Percentiles rank a stretch among this genome's conserved stretches.
Evolutionary conservation across 345 rosid genomes (phyloP).

Genomic region (Euphorbia lathyris): DNA sequence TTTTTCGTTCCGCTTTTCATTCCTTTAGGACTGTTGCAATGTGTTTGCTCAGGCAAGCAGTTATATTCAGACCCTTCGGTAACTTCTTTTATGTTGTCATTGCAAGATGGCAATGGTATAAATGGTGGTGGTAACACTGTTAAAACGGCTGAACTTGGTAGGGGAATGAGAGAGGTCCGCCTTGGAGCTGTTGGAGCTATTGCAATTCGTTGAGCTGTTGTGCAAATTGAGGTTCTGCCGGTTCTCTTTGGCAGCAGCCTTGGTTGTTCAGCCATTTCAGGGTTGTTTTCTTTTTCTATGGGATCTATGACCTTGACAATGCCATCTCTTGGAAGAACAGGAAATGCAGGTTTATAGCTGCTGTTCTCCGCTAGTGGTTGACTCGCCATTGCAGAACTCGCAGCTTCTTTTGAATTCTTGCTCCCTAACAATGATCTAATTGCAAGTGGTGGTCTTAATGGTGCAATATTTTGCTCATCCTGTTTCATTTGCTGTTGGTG

Average conservation of each 20-base stretch:
- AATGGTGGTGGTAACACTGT: conserved; percentile 24
- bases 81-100: conserved; percentile 34
- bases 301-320: conserved; percentile 39
- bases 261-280: conserved; percentile 50
- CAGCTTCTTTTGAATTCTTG: conserved; percentile 41
- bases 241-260: conserved; percentile 60
- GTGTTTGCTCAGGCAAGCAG: conserved; percentile 44
- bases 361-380: conserved; percentile 37
- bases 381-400: conserved; percentile 19
- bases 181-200: conserved; percentile 54
- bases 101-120: conserved; percentile 29
- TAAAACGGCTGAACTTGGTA: conserved; percentile 38
- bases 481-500: conserved; percentile 48
- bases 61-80: conserved; percentile 25
- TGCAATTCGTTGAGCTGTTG: conserved; percentile 36
- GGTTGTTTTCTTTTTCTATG: conserved; percentile 84
- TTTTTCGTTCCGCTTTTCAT: conserved; percentile 46
- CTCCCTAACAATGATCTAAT: conserved; percentile 38
- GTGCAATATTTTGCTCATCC: conserved; percentile 45
- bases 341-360: conserved; percentile 37
- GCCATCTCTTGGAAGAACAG: conserved; percentile 34
- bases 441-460: conserved; percentile 51
- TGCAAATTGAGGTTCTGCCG: conserved; percentile 72
- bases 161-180: conserved; percentile 73
- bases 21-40: conserved; percentile 53